These are phyloP conservation scores for Plectosphaerella cucumerina DNA, from an alignment of 2,329 filamentous ascomycete genomes.

Conservation along the genomic window DNA sequence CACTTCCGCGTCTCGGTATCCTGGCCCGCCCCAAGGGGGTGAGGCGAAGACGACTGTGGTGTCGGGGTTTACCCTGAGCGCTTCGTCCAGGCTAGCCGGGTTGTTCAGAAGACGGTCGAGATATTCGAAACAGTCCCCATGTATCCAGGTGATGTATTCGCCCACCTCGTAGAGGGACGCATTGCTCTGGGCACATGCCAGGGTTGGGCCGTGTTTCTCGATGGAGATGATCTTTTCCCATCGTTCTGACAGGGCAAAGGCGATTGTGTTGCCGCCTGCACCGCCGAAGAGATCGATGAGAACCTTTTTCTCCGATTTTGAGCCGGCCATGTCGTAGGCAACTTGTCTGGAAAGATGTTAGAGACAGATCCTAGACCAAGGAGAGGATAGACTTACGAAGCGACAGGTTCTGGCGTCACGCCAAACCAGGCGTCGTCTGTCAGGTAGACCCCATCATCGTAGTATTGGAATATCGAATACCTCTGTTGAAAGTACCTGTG, in stretches of 20 bases:
- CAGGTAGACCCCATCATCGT: conserved; percentile 84
- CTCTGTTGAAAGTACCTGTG: conserved; percentile 85
- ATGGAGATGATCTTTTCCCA: conserved; percentile 87
- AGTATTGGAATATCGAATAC: conserved; percentile 80
- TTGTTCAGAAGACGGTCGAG: conserved; percentile 42
- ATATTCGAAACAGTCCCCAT: conserved; percentile 80
- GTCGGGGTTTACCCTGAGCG: conserved; percentile 34
- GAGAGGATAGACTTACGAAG: conserved; percentile 54
- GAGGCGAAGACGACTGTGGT: conserved; percentile 51
- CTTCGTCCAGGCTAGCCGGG: conserved; percentile 29
- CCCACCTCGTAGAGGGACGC: conserved; percentile 78
- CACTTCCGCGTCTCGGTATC: conserved; percentile 56
- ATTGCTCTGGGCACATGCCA: conserved; percentile 91
- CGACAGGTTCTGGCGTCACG: conserved; percentile 89
- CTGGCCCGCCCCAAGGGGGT: conserved; percentile 57
- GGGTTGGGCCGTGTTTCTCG: conserved; percentile 73
- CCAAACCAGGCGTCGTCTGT: conserved; percentile 96
- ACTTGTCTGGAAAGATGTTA: conserved; percentile 56
- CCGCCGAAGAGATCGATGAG: conserved; percentile 89
- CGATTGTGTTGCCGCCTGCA: conserved; percentile 89
- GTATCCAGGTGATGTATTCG: conserved; percentile 73
- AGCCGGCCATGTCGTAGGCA: conserved; percentile 63
- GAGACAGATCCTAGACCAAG: not conserved
- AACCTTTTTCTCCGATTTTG: conserved; percentile 52
- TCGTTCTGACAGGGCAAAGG: conserved; percentile 76